These are phyloP conservation scores for Apiotrichum domesticum DNA, from an alignment of 1,284 basidiomycete genomes.

Conservation along the genomic window DNA sequence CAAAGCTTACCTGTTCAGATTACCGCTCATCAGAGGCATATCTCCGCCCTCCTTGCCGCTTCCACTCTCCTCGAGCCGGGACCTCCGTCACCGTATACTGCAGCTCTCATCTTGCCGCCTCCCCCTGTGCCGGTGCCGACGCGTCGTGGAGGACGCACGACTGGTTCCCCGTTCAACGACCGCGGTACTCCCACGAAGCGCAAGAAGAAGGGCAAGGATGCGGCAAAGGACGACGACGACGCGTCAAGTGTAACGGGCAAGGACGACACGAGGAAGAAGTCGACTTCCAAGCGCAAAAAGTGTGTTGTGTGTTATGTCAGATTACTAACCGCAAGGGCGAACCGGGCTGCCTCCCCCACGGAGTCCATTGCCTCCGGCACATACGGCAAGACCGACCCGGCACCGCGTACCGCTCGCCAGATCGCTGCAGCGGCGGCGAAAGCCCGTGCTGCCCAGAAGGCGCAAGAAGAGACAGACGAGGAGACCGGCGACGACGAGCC, in stretches of 20 bases:
- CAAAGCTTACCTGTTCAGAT: slow-evolving; percentile 47
- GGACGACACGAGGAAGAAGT: slow-evolving; percentile 32
- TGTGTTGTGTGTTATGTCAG: slow-evolving; percentile 14
- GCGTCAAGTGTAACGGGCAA: slow-evolving; percentile 28
- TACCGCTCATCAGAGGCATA: slow-evolving; percentile 63
- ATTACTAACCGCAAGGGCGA: slow-evolving; percentile 18
- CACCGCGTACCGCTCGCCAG: slow-evolving; percentile 40
- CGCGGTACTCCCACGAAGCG: slow-evolving; percentile 38
- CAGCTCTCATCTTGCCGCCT: slow-evolving; percentile 58
- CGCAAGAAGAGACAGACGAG: slow-evolving; percentile 33
- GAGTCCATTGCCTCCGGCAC: slow-evolving; percentile 39
- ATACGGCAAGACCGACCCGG: slow-evolving; percentile 27
- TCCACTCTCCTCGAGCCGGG: slow-evolving; percentile 50
- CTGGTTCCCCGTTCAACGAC: slow-evolving; percentile 36
- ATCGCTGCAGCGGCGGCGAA: slow-evolving; percentile 40
- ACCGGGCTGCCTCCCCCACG: slow-evolving; percentile 37
- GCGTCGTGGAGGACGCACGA: slow-evolving; percentile 33
- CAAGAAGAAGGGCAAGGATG: slow-evolving; percentile 31
- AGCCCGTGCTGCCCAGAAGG: slow-evolving; percentile 21
- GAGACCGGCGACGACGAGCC: slow-evolving; percentile 23
- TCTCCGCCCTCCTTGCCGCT: slow-evolving; percentile 47
- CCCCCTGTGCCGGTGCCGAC: slow-evolving; percentile 53
- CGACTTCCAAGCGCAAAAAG: slow-evolving; percentile 36
- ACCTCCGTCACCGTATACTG: slow-evolving; percentile 50
- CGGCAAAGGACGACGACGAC: slow-evolving; percentile 39